Conservation (phyloP, 768 basidiomycete genomes). For the Cytidiella melzeri region DNA sequence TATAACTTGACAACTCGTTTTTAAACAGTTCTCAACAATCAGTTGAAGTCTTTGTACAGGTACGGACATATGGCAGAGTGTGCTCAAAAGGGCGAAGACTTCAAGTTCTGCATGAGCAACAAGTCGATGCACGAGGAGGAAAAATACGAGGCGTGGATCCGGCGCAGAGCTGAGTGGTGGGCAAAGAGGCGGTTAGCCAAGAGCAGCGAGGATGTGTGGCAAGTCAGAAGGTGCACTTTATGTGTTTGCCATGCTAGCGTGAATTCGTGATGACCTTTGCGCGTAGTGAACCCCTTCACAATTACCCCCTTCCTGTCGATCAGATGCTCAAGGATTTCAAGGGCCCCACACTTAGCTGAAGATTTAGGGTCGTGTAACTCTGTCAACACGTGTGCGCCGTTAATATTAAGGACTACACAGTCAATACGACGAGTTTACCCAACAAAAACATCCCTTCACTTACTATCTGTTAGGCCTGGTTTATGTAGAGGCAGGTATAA, state of each 20-base stretch:
- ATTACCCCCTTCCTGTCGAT: slow-evolving; percentile 4
- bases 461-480: too few relatives aligned
- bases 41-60: slow-evolving; percentile 83
- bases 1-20: too few relatives aligned
- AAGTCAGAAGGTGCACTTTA: slow-evolving; percentile 64
- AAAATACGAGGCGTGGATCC: slow-evolving; percentile 79
- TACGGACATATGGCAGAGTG: slow-evolving; percentile 73
- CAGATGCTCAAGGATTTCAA: background rate
- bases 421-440: too few relatives aligned
- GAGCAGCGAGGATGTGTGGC: slow-evolving; percentile 96
- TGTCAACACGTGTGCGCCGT: too few relatives aligned
- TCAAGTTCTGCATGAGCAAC: slow-evolving; percentile 89
- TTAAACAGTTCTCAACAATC: slow-evolving; percentile 73
- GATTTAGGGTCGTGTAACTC: too few relatives aligned
- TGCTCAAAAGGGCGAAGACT: slow-evolving; percentile 75
- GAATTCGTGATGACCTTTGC: background rate
- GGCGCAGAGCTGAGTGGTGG: slow-evolving; percentile 91
- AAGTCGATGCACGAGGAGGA: slow-evolving; percentile 75
- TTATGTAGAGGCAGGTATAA: too few relatives aligned
- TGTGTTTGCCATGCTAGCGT: background rate
- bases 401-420: too few relatives aligned
- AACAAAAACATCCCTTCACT: too few relatives aligned
- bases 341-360: background rate
- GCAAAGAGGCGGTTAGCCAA: slow-evolving; percentile 64
- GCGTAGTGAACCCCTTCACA: slow-evolving; percentile 8